Conservation (phyloP, 2,329 filamentous ascomycete species). For the Ophiostoma perfectum region DNA sequence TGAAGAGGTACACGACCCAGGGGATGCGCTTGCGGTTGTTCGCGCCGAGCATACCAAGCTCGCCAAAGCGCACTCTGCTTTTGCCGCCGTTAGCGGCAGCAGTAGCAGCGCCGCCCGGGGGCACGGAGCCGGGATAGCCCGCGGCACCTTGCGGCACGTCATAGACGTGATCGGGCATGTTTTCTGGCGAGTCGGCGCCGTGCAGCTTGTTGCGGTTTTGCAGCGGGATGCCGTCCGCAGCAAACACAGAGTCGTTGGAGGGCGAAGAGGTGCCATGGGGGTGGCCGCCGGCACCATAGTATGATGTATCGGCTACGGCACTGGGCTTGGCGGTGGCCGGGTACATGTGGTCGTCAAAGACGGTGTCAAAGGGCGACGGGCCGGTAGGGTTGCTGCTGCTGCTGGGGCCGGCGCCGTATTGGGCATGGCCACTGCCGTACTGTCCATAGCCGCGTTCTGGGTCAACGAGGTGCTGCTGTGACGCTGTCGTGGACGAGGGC, state of each 20-base stretch:
- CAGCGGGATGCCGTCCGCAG: slow-evolving; percentile 52
- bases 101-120: slow-evolving; percentile 16
- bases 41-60: slow-evolving; percentile 55
- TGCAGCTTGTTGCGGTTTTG: slow-evolving; percentile 45
- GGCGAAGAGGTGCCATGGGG: slow-evolving; percentile 35
- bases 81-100: slow-evolving; percentile 27
- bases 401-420: slow-evolving; percentile 16
- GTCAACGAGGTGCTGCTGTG: slow-evolving; percentile 34
- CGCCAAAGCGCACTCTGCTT: slow-evolving; percentile 45
- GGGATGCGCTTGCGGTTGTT: slow-evolving; percentile 55
- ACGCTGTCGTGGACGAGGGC: slow-evolving; percentile 21
- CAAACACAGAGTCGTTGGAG: slow-evolving; percentile 34
- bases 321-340: slow-evolving; percentile 42
- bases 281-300: slow-evolving; percentile 44
- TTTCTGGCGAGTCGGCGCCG: slow-evolving; percentile 36
- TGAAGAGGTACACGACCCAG: slow-evolving; percentile 78
- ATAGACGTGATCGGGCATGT: slow-evolving; percentile 53
- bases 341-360: slow-evolving; percentile 64
- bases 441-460: slow-evolving; percentile 29
- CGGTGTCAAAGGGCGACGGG: slow-evolving; percentile 53
- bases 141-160: slow-evolving; percentile 42
- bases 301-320: slow-evolving; percentile 49
- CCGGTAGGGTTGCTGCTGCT: slow-evolving; percentile 25
- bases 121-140: not conserved
- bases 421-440: slow-evolving; percentile 33